These are phyloP conservation scores for Hypocrella siamensis DNA, from an alignment of 2,329 filamentous ascomycete species.

Conservation along the genomic window DNA sequence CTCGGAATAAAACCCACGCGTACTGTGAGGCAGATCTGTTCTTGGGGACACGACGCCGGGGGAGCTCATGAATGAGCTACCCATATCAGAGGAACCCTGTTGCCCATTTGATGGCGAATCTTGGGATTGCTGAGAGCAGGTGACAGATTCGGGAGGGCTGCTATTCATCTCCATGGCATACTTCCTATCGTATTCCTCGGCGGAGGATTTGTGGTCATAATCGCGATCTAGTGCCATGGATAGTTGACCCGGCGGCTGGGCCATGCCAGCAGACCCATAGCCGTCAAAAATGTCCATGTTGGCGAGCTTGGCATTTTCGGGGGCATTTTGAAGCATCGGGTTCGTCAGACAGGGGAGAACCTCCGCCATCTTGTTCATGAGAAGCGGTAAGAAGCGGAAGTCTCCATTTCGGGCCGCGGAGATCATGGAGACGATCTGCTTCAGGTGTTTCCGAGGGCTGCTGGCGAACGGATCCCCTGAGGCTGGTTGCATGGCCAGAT, in stretches of 20 bases:
- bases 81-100: conserved; percentile 19
- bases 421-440: conserved; percentile 51
- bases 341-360: conserved; percentile 47
- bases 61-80: conserved; percentile 35
- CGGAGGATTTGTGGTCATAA: conserved; percentile 27
- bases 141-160: conserved; percentile 16
- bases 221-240: conserved; percentile 30
- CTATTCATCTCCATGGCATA: conserved; percentile 19
- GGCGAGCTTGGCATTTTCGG: conserved; percentile 36
- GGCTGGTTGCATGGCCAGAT: conserved; percentile 49
- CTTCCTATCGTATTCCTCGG: conserved; percentile 26
- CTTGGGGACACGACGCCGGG: conserved; percentile 37
- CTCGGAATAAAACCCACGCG: conserved; percentile 35
- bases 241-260: conserved; percentile 27
- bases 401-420: conserved; percentile 60
- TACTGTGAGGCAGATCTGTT: conserved; percentile 29
- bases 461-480: conserved; percentile 45
- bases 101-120: conserved; percentile 13
- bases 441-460: conserved; percentile 59
- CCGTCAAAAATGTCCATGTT: conserved; percentile 50
- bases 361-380: conserved; percentile 62
- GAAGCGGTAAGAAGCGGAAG: conserved; percentile 59
- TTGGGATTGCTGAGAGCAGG: conserved; percentile 15
- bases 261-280: conserved; percentile 48
- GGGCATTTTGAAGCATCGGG: conserved; percentile 42